Evolutionary conservation across 2,329 filamentous ascomycete species (phyloP).

Genomic region (Sclerotinia trifoliorum): DNA sequence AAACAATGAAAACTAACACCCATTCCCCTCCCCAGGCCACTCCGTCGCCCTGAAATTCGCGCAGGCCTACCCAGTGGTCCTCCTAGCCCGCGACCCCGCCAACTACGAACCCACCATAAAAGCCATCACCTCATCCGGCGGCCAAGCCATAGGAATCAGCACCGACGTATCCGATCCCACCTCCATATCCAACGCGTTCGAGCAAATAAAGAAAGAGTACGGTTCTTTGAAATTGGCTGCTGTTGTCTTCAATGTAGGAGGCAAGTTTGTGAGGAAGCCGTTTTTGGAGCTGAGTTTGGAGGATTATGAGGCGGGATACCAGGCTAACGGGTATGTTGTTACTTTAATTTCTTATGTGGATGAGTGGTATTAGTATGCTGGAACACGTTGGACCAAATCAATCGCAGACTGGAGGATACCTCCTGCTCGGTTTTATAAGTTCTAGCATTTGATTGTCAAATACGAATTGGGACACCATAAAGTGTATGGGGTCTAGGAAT

Average conservation of each 20-base stretch:
- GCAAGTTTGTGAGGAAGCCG: slow-evolving; percentile 50
- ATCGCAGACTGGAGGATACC: too few species aligned
- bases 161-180: slow-evolving; percentile 59
- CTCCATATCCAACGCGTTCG: slow-evolving; percentile 58
- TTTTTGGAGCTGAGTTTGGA: slow-evolving; percentile 56
- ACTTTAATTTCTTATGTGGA: not conserved
- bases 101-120: slow-evolving; percentile 65
- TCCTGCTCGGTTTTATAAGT: too few species aligned
- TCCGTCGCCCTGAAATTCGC: slow-evolving; percentile 58
- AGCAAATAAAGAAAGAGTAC: slow-evolving; percentile 57
- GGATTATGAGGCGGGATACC: slow-evolving; percentile 50
- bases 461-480: too few species aligned
- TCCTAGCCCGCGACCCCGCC: slow-evolving; percentile 67
- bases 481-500: too few species aligned
- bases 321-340: slow-evolving; percentile 50
- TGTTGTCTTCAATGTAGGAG: slow-evolving; percentile 68
- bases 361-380: too few species aligned
- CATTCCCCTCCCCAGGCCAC: slow-evolving; percentile 41
- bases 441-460: too few species aligned
- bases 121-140: slow-evolving; percentile 67
- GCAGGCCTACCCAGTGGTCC: slow-evolving; percentile 67
- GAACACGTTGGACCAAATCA: too few species aligned
- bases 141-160: slow-evolving; percentile 67
- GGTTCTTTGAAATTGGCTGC: slow-evolving; percentile 54
- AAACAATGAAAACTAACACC: not conserved